Conservation (phyloP, 176 grass and related monocot species). For the Zoysia japonica region DNA sequence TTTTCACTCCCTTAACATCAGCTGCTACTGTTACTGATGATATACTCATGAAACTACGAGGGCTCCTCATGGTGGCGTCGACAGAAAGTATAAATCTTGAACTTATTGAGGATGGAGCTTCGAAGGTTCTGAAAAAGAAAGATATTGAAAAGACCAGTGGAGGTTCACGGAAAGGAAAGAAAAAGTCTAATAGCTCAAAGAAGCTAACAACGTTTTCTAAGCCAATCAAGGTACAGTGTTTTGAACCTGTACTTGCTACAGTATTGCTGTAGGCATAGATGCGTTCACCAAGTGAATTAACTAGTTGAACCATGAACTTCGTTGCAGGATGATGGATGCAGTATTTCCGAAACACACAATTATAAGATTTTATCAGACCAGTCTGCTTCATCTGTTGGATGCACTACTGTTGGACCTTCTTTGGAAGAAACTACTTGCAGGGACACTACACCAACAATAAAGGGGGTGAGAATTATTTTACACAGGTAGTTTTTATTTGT, state of each 20-base stretch:
- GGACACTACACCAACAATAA: constrained; percentile 38
- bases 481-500: constrained; percentile 14
- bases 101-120: constrained; percentile 74
- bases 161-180: constrained; percentile 81
- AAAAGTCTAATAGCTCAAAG: constrained; percentile 68
- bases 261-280: constrained; percentile 21
- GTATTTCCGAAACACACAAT: constrained; percentile 46
- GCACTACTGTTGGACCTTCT: constrained; percentile 26
- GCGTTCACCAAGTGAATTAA: constrained; percentile 30
- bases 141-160: constrained; percentile 47
- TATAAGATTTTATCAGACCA: constrained; percentile 44
- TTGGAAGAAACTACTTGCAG: constrained; percentile 40
- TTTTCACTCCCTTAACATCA: constrained; percentile 77
- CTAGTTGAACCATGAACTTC: constrained; percentile 23
- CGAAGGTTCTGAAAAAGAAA: constrained; percentile 49
- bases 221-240: constrained; percentile 54
- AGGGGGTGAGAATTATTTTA: constrained; percentile 43
- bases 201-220: constrained; percentile 54
- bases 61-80: constrained; percentile 71
- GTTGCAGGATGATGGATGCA: constrained; percentile 55
- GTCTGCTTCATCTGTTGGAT: constrained; percentile 27
- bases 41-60: constrained; percentile 66
- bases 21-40: constrained; percentile 64
- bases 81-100: constrained; percentile 80
- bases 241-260: constrained; percentile 21